Percentiles rank a stretch among this genome's conserved stretches.
Evolutionary conservation across 1,284 basidiomycete genomes (phyloP).

Genomic region (Tilletia caries): DNA sequence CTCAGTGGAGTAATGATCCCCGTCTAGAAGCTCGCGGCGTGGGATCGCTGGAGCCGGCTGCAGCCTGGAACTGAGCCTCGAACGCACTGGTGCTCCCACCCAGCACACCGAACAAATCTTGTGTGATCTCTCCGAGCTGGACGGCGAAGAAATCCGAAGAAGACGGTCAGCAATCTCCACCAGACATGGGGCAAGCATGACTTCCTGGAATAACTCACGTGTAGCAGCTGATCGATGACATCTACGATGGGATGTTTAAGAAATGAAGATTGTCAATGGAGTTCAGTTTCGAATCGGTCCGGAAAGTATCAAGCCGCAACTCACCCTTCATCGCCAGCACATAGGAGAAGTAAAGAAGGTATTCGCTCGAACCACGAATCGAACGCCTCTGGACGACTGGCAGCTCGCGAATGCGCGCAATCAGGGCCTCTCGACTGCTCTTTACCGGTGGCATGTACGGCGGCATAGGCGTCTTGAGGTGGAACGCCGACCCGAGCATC

Average conservation of each 20-base stretch:
- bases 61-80: conserved; percentile 33
- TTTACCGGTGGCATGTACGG: conserved; percentile 92
- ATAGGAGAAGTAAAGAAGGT: conserved; percentile 88
- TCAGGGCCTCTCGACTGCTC: conserved; percentile 69
- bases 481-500: conserved; percentile 77
- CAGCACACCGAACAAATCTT: conserved; percentile 42
- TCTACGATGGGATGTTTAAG: conserved; percentile 15
- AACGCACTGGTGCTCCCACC: conserved; percentile 37
- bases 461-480: conserved; percentile 83
- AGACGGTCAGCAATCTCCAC: too few relatives aligned
- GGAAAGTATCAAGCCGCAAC: too few relatives aligned
- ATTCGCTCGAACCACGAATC: conserved; percentile 64
- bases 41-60: conserved; percentile 20
- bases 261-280: too few relatives aligned
- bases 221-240: conserved; percentile 38
- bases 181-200: too few relatives aligned
- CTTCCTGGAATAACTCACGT: too few relatives aligned
- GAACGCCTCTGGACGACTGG: conserved; percentile 70
- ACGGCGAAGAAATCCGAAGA: too few relatives aligned
- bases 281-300: too few relatives aligned
- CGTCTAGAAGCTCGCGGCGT: conserved; percentile 21
- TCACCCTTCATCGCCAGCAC: conserved; percentile 72
- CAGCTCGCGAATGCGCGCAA: conserved; percentile 60
- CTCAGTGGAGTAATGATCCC: too few relatives aligned
- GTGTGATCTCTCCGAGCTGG: conserved; percentile 32